These are phyloP conservation scores for Coemansia reversa DNA, from an alignment of 192 early-diverging fungal species.

Conservation along the genomic window DNA sequence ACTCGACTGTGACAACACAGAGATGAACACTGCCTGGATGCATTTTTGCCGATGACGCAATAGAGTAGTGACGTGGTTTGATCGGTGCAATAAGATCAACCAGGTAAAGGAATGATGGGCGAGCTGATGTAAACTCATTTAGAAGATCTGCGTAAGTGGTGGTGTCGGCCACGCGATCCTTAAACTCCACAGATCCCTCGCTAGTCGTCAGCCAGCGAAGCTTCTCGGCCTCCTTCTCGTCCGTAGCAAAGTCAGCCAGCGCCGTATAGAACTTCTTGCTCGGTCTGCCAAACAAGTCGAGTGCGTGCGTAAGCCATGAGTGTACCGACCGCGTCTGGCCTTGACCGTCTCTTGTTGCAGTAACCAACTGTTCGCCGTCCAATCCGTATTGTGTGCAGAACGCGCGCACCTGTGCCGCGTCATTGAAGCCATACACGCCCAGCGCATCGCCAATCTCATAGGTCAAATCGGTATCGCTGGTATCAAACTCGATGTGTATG, in stretches of 20 bases:
- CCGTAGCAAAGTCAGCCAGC: constrained; percentile 69
- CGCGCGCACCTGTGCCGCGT: constrained; percentile 63
- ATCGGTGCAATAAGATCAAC: constrained; percentile 75
- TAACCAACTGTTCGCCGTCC: constrained; percentile 65
- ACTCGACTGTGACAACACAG: constrained; percentile 89
- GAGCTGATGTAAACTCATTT: constrained; percentile 79
- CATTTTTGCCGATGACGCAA: constrained; percentile 85
- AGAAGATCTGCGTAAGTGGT: constrained; percentile 85
- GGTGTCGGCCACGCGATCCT: constrained; percentile 79
- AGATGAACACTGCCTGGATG: constrained; percentile 89
- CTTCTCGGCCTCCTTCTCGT: constrained; percentile 65
- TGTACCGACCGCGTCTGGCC: constrained; percentile 71
- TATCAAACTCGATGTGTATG: constrained; percentile 96
- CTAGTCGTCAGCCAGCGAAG: constrained; percentile 64
- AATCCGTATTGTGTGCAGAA: constrained; percentile 78
- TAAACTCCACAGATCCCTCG: constrained; percentile 77
- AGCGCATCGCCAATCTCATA: constrained; percentile 95
- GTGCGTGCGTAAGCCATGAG: constrained; percentile 77
- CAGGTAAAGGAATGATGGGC: constrained; percentile 70
- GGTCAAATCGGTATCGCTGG: constrained; percentile 69
- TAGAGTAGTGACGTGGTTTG: constrained; percentile 99
- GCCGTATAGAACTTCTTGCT: constrained; percentile 91
- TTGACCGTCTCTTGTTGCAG: constrained; percentile 58
- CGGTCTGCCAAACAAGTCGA: constrained; percentile 93
- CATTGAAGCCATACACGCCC: constrained; percentile 90